Percentiles rank a stretch among this genome's conserved stretches.
Conservation (phyloP, 2,329 filamentous ascomycete species). For the Neofusicoccum laricinum region DNA sequence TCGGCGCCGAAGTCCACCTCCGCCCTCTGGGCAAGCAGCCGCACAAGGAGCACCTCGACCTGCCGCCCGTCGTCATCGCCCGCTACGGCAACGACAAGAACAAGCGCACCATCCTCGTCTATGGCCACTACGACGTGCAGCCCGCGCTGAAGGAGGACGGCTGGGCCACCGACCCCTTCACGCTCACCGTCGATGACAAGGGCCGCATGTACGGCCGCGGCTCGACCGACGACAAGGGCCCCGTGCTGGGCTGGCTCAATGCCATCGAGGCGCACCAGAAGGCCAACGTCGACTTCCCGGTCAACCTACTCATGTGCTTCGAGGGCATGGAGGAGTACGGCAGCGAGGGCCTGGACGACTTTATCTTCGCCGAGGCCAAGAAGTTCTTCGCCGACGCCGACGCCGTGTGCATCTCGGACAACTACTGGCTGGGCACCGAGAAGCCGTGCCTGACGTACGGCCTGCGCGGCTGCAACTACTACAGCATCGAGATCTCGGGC, state of each 20-base stretch:
- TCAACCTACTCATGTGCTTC: slow-evolving; percentile 98
- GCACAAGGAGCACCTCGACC: slow-evolving; percentile 81
- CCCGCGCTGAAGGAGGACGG: slow-evolving; percentile 90
- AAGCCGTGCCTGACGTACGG: slow-evolving; percentile 98
- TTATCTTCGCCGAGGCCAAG: slow-evolving; percentile 87
- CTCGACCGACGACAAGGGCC: slow-evolving; percentile 96
- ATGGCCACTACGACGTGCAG: slow-evolving; percentile 98
- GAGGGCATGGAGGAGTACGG: slow-evolving; percentile 99
- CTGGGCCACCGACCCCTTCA: slow-evolving; percentile 94
- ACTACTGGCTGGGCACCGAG: slow-evolving; percentile 99
- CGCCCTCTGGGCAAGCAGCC: slow-evolving; percentile 88
- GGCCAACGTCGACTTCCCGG: slow-evolving; percentile 88
- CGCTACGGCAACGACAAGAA: slow-evolving; percentile 88
- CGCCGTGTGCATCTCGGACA: slow-evolving; percentile 97
- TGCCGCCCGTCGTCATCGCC: slow-evolving; percentile 88
- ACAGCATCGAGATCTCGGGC: slow-evolving; percentile 84
- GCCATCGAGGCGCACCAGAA: slow-evolving; percentile 97
- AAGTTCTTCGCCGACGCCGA: slow-evolving; percentile 94
- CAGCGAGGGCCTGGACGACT: slow-evolving; percentile 91
- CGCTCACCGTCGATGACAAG: slow-evolving; percentile 81
- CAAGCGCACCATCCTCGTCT: slow-evolving; percentile 94
- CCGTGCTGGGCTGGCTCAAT: slow-evolving; percentile 95
- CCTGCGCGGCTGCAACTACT: slow-evolving; percentile 97
- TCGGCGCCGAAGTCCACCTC: slow-evolving; percentile 85
- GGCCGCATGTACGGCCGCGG: slow-evolving; percentile 95